Evolutionary conservation across 768 basidiomycete genomes (phyloP).

Genomic region (Neoboletus subvelutipes): DNA sequence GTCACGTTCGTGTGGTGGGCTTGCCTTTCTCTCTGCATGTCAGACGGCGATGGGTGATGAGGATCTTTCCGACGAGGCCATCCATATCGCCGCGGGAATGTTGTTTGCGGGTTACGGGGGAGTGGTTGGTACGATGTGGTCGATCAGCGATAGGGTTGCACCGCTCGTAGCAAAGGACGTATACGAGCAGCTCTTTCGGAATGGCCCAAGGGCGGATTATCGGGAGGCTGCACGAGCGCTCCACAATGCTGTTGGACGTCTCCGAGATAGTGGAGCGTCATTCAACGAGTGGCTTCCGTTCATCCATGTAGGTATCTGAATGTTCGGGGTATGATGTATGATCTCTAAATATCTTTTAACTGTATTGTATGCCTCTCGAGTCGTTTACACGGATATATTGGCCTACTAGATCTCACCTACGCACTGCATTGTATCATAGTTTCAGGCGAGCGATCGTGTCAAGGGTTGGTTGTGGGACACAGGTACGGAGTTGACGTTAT

Average conservation of each 20-base stretch:
- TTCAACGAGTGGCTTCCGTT: background rate
- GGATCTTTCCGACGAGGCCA: background rate
- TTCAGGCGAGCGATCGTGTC: too few relatives aligned
- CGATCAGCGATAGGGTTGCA: constrained; percentile 34
- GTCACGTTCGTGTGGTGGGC: background rate
- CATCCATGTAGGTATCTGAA: background rate
- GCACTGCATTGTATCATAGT: too few relatives aligned
- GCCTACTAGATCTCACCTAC: too few relatives aligned
- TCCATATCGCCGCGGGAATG: background rate
- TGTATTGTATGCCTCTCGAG: too few relatives aligned
- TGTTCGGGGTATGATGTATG: background rate
- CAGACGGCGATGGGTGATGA: background rate
- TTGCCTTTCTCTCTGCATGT: background rate
- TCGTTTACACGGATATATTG: too few relatives aligned
- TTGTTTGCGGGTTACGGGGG: background rate
- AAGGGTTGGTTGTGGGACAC: too few relatives aligned
- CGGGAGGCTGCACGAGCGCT: background rate
- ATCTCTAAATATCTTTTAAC: too few relatives aligned
- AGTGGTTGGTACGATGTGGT: constrained; percentile 45
- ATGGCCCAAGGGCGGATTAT: background rate
- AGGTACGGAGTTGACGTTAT: too few relatives aligned
- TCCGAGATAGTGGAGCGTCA: background rate
- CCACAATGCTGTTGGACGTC: background rate
- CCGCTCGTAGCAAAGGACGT: background rate
- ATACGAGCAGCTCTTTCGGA: background rate